Conservation (phyloP, 2,329 filamentous ascomycete species). For the Clonostachys rosea region DNA sequence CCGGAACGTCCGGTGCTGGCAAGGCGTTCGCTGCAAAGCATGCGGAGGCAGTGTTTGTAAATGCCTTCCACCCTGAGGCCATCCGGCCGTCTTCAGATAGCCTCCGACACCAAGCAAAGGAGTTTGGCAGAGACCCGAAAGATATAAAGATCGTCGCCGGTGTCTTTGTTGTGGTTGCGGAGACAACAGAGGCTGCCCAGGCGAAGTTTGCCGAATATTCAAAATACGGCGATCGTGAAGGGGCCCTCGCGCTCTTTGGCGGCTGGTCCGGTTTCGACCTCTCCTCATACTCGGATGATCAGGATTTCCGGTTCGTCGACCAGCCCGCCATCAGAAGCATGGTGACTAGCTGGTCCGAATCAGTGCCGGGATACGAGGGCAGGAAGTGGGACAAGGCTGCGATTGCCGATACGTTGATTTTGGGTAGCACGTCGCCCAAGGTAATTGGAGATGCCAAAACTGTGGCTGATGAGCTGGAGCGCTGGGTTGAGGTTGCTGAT, state of each 20-base stretch:
- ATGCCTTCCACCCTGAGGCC: slow-evolving; percentile 34
- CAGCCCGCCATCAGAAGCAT: slow-evolving; percentile 28
- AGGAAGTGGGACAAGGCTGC: slow-evolving; percentile 52
- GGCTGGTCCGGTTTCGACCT: slow-evolving; percentile 41
- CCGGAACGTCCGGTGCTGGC: slow-evolving; percentile 37
- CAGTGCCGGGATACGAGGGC: slow-evolving; percentile 4
- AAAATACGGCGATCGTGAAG: slow-evolving; percentile 35
- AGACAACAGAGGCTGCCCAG: slow-evolving; percentile 35
- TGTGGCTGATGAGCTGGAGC: slow-evolving; percentile 8
- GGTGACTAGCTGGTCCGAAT: slow-evolving; percentile 5
- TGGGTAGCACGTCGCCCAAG: slow-evolving; percentile 28
- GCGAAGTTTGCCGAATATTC: slow-evolving; percentile 32
- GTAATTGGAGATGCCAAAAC: slow-evolving; percentile 7
- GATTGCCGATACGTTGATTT: slow-evolving; percentile 48
- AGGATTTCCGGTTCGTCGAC: slow-evolving; percentile 35
- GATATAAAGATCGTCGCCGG: slow-evolving; percentile 37
- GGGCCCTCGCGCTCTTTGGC: slow-evolving; percentile 35
- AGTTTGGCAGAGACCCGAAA: slow-evolving; percentile 26
- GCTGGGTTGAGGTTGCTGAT: slow-evolving; percentile 42
- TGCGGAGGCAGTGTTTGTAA: slow-evolving; percentile 31
- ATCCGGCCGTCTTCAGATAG: slow-evolving; percentile 32
- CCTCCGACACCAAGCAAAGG: slow-evolving; percentile 27
- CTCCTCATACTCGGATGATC: slow-evolving; percentile 31
- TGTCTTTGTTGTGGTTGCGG: slow-evolving; percentile 33
- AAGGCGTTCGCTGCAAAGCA: slow-evolving; percentile 29